Base-by-base conservation (phyloP, 179 eudicot species). In the Gypsophila paniculata region DNA sequence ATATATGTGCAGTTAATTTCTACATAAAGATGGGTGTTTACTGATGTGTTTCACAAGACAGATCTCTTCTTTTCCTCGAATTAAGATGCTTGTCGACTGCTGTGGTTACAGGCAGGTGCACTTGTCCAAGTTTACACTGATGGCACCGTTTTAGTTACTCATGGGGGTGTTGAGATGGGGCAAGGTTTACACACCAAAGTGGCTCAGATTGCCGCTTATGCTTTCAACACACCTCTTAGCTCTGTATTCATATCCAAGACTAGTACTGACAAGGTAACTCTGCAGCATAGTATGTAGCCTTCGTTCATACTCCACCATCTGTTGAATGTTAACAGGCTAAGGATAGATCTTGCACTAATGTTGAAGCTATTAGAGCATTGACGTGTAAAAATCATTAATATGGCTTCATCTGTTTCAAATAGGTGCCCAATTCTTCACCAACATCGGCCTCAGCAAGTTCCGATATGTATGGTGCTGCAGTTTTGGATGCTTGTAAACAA, bases 111-210 rank as follows among this genome's bases (percentile, higher is more conserved):
- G 99, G 99, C 99, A 65, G 99, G 99, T 42, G 97, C 99, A 51
- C 98, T 95, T 75, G 99, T 92, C 72, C 98, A 95, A 68, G 98
- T 95, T 34, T 95, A 95, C 68, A 95, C 96, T 18, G 99, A 95
- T 76, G 99, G 99, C 78, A 95, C 98, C 22, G 96, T 92, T 55
- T 76, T 95, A 69, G 99, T 95, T 49, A 92, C 96, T 14, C 99
- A 92, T 68, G 98, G 99, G 32, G 99, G 99, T 73, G 99, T 95
- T 62, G 99, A 95, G 80, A 95, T 92, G 99, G 99, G 99, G 59
- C 99, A 95, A 84, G 99, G 99, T 78, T 84, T 95, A 74, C 98
- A 95, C 78, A 95, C 99, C 17, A 95, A 95, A 82, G 87, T 92
- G 78, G 99, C 99, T 71, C 99, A 95, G 82, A 77, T 95, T 78